Percentiles rank a stretch among this genome's conserved stretches.
phyloP scores from a whole-genome alignment of 108 stramenopile species.

The Asterionellopsis glacialis region DNA sequence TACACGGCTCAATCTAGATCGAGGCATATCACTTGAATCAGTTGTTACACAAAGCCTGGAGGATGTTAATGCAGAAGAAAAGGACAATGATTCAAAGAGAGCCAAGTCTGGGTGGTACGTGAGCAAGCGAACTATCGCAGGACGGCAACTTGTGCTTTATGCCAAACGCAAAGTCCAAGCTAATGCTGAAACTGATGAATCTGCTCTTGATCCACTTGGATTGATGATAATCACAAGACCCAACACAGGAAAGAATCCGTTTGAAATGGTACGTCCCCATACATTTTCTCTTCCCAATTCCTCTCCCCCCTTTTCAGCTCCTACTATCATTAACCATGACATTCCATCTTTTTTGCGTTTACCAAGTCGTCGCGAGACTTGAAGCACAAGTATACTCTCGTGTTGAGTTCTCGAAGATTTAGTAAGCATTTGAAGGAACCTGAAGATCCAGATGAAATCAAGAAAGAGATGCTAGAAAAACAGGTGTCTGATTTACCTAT shows the following conservation, averaged over 20 bases:
- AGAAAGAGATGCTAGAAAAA: background rate
- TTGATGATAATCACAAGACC: constrained; percentile 51
- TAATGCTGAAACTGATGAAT: constrained; percentile 15
- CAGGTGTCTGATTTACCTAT: background rate
- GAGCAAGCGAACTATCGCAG: constrained; percentile 34
- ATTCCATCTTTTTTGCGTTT: too few relatives aligned
- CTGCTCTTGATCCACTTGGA: constrained; percentile 29
- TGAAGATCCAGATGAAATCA: background rate
- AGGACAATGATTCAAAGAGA: constrained; percentile 1
- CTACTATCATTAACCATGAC: too few relatives aligned
- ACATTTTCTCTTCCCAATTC: too few relatives aligned
- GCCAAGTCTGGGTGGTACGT: constrained; percentile 42
- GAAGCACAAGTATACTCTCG: constrained; percentile 26
- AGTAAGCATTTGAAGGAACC: background rate
- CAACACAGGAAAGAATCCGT: constrained; percentile 49
- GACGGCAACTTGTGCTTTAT: constrained; percentile 34
- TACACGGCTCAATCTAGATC: constrained; percentile 38
- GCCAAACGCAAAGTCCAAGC: constrained; percentile 39
- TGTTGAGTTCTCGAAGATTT: background rate
- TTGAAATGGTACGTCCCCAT: constrained; percentile 22
- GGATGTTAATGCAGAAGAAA: constrained; percentile 1
- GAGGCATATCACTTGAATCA: constrained; percentile 37
- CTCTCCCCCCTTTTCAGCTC: too few relatives aligned
- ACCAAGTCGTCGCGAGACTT: constrained; percentile 22
- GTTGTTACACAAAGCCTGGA: constrained; percentile 10